A percentile compares a stretch with the other conserved stretches of the same genome.
Conservation (phyloP, 2,329 filamentous ascomycete species). For the Xylariaceae sp. region DNA sequence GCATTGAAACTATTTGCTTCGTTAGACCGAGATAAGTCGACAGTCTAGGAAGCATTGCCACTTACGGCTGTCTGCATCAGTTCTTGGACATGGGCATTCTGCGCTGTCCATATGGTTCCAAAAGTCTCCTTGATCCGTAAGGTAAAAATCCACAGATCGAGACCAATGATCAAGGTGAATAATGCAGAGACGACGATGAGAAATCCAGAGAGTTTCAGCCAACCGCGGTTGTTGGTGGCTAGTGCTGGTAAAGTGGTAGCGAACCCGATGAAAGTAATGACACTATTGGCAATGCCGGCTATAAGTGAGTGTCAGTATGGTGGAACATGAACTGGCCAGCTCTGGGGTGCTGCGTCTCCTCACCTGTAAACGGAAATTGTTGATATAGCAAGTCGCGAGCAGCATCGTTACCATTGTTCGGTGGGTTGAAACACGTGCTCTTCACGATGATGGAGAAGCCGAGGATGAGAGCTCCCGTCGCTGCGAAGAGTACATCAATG, state of each 20-base stretch:
- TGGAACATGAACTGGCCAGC: not conserved
- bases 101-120: conserved; percentile 54
- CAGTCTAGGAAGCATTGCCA: conserved; percentile 3
- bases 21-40: conserved; percentile 18
- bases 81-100: conserved; percentile 56
- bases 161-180: conserved; percentile 62
- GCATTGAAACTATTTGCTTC: conserved; percentile 62
- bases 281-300: conserved; percentile 69
- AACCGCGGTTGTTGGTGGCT: conserved; percentile 61
- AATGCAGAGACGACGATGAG: conserved; percentile 57
- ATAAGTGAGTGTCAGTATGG: not conserved
- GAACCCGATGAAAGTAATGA: conserved; percentile 69
- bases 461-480: conserved; percentile 51
- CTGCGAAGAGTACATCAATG: conserved; percentile 48
- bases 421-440: conserved; percentile 40
- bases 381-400: conserved; percentile 51
- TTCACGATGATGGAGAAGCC: conserved; percentile 52
- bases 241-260: conserved; percentile 67
- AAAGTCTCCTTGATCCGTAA: conserved; percentile 64
- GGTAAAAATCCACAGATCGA: conserved; percentile 70
- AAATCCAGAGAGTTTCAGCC: conserved; percentile 67
- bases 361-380: conserved; percentile 49
- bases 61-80: conserved; percentile 67
- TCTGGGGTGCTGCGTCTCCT: conserved; percentile 9
- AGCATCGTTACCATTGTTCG: conserved; percentile 44